Evolutionary conservation across 768 basidiomycete species (phyloP), one percentile per base, ranked within the genome.

Genomic region (Rhodotorula diobovata): DNA sequence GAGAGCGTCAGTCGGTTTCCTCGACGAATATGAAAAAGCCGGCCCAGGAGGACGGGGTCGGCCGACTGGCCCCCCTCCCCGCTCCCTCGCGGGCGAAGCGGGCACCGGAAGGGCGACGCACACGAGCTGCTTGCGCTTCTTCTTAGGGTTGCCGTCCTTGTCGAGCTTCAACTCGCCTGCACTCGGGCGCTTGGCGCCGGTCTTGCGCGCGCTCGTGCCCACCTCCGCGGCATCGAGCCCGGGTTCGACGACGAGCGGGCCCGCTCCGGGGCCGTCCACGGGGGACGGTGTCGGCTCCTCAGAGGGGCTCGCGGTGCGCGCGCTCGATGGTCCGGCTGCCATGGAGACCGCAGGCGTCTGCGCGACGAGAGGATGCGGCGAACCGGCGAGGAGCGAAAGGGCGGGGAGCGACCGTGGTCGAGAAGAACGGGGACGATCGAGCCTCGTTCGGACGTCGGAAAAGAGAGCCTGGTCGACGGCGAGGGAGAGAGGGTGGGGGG

Each of bases 101-200:
- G 48, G 43, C 20, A 15, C 34, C 23, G 21, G 46, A 25, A 21
- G 32, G 21, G 23, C 8, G 28, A 67, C 61, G 32, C 25, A 48
- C 55, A 65, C 56, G 28, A 65, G 55, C 67, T 73, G 71, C 41
- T 73, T 73, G n/a, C 71, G 46, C 54, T 73, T 73, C 67, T 73
- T 73, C 72, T 73, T 73, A 3, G 63, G 54, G 35, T 73, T 56
- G 14, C 72, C 72, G 34, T 63, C 34, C 61, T 63, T 58, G 43
- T 73, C 72, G 7, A 58, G 43, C 61, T 63, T 51, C 43, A 39
- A 35, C 20, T 56, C 50, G 5, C 25, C 37, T 14, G 2, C 61
- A n/a, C 2, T 11, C 20, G 1, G 21, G 11, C 59, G 14, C 23
- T 41, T 55, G 23, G 10, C 10, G 11, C 45, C 48, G 41, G 51